phyloP scores from a whole-genome alignment of 345 rosid species.

The Salix dunnii region DNA sequence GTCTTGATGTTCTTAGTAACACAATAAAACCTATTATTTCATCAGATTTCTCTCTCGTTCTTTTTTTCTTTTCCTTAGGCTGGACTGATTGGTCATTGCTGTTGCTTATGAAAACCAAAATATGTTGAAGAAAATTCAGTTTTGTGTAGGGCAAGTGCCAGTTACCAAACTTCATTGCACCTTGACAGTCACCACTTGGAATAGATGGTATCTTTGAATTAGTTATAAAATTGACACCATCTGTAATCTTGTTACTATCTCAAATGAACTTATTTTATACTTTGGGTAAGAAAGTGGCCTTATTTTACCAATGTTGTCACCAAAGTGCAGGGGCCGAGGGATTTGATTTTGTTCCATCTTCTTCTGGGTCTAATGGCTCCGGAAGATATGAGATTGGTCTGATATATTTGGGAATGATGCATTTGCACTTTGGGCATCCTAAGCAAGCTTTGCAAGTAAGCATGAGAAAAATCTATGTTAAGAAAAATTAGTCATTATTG shows the following conservation, averaged over 20 bases:
- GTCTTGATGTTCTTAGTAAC: no score
- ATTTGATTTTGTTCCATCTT: slow-evolving; percentile 61
- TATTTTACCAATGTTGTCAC: slow-evolving; percentile 37
- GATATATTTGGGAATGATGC: slow-evolving; percentile 91
- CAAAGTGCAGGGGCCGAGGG: slow-evolving; percentile 99
- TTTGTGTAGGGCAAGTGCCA: no score
- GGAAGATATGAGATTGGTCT: slow-evolving; percentile 84
- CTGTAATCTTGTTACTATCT: neutral
- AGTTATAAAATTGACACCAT: neutral
- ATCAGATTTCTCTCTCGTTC: no score
- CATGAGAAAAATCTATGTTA: neutral
- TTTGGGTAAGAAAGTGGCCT: slow-evolving; percentile 21
- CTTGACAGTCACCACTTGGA: neutral
- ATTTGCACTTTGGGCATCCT: slow-evolving; percentile 96
- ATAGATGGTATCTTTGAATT: neutral
- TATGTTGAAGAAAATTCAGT: no score
- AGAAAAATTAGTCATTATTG: neutral
- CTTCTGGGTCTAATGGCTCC: slow-evolving; percentile 46
- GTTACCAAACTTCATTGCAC: neutral
- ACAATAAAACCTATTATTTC: no score
- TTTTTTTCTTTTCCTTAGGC: no score
- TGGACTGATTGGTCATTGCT: no score
- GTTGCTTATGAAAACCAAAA: no score
- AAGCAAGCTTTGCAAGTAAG: slow-evolving; percentile 87
- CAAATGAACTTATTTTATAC: neutral